Base-by-base conservation (phyloP, 805 yeast genomes). In the Barnettozyma pratensis region DNA sequence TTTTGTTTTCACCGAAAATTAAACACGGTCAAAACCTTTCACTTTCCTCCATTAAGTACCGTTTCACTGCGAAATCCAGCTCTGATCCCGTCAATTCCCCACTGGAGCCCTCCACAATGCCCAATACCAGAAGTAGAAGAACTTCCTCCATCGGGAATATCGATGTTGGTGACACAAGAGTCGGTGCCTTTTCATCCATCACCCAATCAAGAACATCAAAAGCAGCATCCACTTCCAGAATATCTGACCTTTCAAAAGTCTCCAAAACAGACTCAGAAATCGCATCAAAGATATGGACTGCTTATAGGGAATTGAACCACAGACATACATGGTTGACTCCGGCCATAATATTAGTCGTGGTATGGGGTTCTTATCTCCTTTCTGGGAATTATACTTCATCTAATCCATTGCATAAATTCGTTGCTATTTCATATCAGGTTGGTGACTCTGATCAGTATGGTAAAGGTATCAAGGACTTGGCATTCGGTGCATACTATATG, bases 391-490 rank as follows among this genome's bases (percentile, higher is more conserved):
- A 72, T 48, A 73, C 87, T 0, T 69, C 70, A 37, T 62, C 80
- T 25, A 88, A 87, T 63, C 77, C 80, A 4, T 67, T 89, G 49
- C 81, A 78, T 58, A 73, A 72, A 65, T 81, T 87, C 66, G 73
- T 89, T 37, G 65, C 77, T 5, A 73, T 86, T 11, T 81, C 94
- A 0, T 86, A 89, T 62, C 72, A 73, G 42, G 73, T 82, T 39
- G 79, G 73, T 26, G 81, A 77, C 29, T 74, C 87, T 1, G 77
- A 81, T 46, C 80, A 78, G 46, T 94, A 91, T 64, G 97, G 87
- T 29, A 94, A 94, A 68, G 99, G 99, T 48, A 71, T 63, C 41
- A 80, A 82, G 59, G 99, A 94, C 68, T 77, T 90, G 55, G 75
- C 75, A 26, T 94, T 90, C 70, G 87, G 92, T 12, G 73, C 74